A percentile compares a stretch with the other conserved stretches of the same genome.
Evolutionary conservation across 495 filamentous ascomycete genomes (phyloP).

Genomic region (Paragyromitra xinjiangensis): DNA sequence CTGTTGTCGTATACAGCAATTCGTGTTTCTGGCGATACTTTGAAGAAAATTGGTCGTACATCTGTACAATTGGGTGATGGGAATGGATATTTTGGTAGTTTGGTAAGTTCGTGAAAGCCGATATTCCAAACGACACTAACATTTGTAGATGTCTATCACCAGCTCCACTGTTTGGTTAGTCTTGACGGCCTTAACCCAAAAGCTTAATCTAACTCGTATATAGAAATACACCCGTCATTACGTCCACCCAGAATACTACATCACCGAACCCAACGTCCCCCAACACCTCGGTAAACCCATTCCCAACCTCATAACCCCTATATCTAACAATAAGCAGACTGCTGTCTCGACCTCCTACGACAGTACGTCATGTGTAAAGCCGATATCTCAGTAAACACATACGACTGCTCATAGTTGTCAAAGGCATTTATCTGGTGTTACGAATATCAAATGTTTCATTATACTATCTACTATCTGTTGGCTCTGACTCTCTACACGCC

Average conservation of each 20-base stretch:
- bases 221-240: conserved; percentile 1
- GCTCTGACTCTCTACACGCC: too few relatives aligned
- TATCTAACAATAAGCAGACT: background rate
- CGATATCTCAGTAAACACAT: background rate
- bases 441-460: too few relatives aligned
- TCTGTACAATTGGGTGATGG: background rate
- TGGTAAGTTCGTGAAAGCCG: background rate
- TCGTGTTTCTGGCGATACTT: background rate
- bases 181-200: background rate
- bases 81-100: background rate
- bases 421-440: too few relatives aligned
- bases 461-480: too few relatives aligned
- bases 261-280: background rate
- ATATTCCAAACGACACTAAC: background rate
- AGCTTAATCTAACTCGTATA: background rate
- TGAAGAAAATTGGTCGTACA: background rate
- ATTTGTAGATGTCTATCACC: background rate
- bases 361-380: conserved; percentile 5
- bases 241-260: background rate
- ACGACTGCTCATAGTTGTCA: background rate
- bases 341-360: background rate
- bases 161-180: background rate
- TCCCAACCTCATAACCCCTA: background rate
- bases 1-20: background rate
- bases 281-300: background rate